phyloP scores from a whole-genome alignment of 495 filamentous ascomycete genomes.

The Talaromyces adpressus region DNA sequence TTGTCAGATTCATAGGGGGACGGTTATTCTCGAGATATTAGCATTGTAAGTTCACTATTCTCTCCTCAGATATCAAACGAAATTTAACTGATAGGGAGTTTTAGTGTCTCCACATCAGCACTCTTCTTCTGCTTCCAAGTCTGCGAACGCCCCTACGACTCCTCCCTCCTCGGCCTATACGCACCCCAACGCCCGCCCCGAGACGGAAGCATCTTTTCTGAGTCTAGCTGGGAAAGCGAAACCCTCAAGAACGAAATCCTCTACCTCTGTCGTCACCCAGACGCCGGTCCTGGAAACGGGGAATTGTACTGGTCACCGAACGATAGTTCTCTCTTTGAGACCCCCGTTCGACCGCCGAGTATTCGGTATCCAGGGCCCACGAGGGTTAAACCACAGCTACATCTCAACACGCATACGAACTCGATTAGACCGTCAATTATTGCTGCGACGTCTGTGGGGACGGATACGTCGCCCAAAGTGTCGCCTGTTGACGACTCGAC shows the following conservation, averaged over 20 bases:
- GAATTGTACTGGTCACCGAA: conserved; percentile 24
- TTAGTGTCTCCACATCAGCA: conserved; percentile 30
- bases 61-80: neutral
- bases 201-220: conserved; percentile 31
- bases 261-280: conserved; percentile 33
- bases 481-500: conserved; percentile 19
- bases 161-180: conserved; percentile 35
- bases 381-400: conserved; percentile 25
- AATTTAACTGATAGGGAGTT: neutral
- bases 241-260: conserved; percentile 36
- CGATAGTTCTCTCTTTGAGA: conserved; percentile 22
- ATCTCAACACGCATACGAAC: conserved; percentile 23
- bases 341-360: conserved; percentile 24
- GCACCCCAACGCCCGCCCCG: conserved; percentile 15
- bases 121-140: conserved; percentile 36
- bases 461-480: conserved; percentile 17
- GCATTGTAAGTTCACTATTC: conserved; percentile 40
- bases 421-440: conserved; percentile 22
- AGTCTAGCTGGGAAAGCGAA: conserved; percentile 34
- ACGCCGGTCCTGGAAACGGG: conserved; percentile 20
- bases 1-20: conserved; percentile 33
- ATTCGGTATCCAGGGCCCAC: conserved; percentile 30
- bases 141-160: conserved; percentile 35
- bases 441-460: conserved; percentile 17
- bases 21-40: conserved; percentile 28